A percentile compares a stretch with the other conserved stretches of the same genome.
These are phyloP conservation scores for Parastagonospora nodorum DNA, from an alignment of 2,329 filamentous ascomycete species.

Conservation along the genomic window DNA sequence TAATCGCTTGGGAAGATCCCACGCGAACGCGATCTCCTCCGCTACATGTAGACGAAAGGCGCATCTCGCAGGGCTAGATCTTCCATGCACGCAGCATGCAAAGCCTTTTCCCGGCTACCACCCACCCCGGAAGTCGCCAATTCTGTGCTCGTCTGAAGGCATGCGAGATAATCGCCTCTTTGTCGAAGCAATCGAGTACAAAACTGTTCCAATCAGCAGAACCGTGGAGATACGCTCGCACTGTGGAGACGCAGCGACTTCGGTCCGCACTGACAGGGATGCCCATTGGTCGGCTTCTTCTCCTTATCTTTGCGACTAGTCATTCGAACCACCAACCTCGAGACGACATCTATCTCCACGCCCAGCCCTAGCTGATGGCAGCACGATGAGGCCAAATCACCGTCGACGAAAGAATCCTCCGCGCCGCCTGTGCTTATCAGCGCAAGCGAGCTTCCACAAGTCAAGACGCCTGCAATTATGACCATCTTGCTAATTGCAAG, in stretches of 20 bases:
- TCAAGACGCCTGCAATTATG: background rate
- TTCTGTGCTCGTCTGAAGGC: background rate
- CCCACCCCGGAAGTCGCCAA: background rate
- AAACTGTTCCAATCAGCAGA: slow-evolving; percentile 4
- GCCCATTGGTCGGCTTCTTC: slow-evolving; percentile 14
- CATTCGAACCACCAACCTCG: slow-evolving; percentile 26
- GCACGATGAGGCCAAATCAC: slow-evolving; percentile 17
- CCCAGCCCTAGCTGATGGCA: slow-evolving; percentile 6
- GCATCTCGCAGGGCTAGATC: background rate
- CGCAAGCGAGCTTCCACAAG: slow-evolving; percentile 9
- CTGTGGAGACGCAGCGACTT: slow-evolving; percentile 14
- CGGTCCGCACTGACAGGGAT: slow-evolving; percentile 1
- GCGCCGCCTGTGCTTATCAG: slow-evolving; percentile 24
- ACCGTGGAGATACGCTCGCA: slow-evolving; percentile 12
- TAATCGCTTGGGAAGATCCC: background rate
- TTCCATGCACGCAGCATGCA: slow-evolving; percentile 1
- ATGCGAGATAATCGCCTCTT: slow-evolving; percentile 6
- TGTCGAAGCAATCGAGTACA: slow-evolving; percentile 21
- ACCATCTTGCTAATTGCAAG: slow-evolving; percentile 11
- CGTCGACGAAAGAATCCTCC: slow-evolving; percentile 7
- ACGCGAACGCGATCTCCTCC: background rate
- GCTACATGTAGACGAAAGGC: background rate
- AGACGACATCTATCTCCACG: slow-evolving; percentile 19
- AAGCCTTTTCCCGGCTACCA: background rate
- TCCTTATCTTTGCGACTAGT: slow-evolving; percentile 28